Percentiles rank a stretch among this genome's conserved stretches.
These are phyloP conservation scores for Aethionema arabicum DNA, from an alignment of 345 rosid genomes.

Conservation along the genomic window DNA sequence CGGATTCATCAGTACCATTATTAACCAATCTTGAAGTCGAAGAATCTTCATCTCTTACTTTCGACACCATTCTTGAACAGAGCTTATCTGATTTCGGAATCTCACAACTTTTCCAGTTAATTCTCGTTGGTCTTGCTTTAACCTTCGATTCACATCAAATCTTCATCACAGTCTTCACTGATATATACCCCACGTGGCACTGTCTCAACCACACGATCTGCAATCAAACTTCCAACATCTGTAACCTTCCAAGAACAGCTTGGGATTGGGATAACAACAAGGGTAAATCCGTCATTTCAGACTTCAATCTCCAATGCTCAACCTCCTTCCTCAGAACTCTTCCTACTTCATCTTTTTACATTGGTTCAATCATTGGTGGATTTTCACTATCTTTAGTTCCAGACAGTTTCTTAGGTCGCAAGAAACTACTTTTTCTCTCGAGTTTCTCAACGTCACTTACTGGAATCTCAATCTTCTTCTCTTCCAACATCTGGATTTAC, in stretches of 20 bases:
- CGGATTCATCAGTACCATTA: slow-evolving; percentile 27
- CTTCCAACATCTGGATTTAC: slow-evolving; percentile 42
- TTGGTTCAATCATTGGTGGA: slow-evolving; percentile 46
- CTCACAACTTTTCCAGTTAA: slow-evolving; percentile 42
- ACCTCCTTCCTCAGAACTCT: slow-evolving; percentile 45
- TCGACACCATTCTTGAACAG: slow-evolving; percentile 30
- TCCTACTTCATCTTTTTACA: slow-evolving; percentile 53
- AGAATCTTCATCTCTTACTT: slow-evolving; percentile 13
- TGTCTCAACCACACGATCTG: slow-evolving; percentile 36
- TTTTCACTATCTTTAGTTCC: slow-evolving; percentile 34
- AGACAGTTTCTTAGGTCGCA: slow-evolving; percentile 43
- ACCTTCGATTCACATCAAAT: slow-evolving; percentile 63
- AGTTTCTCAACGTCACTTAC: slow-evolving; percentile 38
- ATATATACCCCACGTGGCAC: slow-evolving; percentile 58
- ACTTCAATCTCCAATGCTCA: slow-evolving; percentile 55
- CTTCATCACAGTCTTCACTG: slow-evolving; percentile 63
- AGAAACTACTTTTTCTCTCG: slow-evolving; percentile 38
- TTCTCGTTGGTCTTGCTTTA: slow-evolving; percentile 52
- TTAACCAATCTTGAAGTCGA: slow-evolving; percentile 21
- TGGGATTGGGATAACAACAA: slow-evolving; percentile 54
- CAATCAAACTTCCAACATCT: slow-evolving; percentile 34
- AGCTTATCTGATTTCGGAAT: slow-evolving; percentile 28
- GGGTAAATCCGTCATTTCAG: slow-evolving; percentile 47
- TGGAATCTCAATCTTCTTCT: slow-evolving; percentile 35
- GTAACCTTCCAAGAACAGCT: slow-evolving; percentile 41